Evolutionary conservation across 2,329 filamentous ascomycete species (phyloP), one percentile per base, ranked within the genome.

Genomic region (Fusarium circinatum): DNA sequence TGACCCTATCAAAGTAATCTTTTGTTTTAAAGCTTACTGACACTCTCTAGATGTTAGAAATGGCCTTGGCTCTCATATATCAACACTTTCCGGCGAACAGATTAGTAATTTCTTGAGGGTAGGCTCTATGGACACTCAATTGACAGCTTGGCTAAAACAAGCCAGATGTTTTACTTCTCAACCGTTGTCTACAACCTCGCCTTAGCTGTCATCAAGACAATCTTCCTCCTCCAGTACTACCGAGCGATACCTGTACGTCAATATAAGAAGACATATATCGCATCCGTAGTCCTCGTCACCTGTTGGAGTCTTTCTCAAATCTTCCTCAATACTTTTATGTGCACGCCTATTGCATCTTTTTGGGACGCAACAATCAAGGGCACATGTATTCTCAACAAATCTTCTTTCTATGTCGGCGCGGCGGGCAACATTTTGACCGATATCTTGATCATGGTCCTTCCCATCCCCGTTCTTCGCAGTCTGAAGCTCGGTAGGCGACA

Each of bases 1-100:
- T 1, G 0, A 1, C 30, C 30, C 17, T 4, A 8, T 8, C 0
- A 7, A 24, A 24, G 12, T 2, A 20, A 10, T 1, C 2, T 8
- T n/a, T 22, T 10, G 0, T 9, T 32, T 1, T 0, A 14, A 0
- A n/a, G 28, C 2, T 24, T 20, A 14, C 30, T 51, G 3, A 51
- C 2, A 4, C 8, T 2, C 22, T 8, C 6, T 20, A 51, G 30
- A 51, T 5, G 30, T 51, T 3, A 51, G 30, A 34, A 34, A 51
- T 34, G 48, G 30, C 22, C 48, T 51, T 34, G 48, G 48, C 22
- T 51, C 48, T 34, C 30, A 51, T 34, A 34, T 51, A 34, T 14
- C 48, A 14, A 51, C 48, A 34, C 48, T 34, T 20, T 51, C 48
- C 2, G 48, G 30, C 15, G 3, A 51, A 8, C 30, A 51, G 4